Percentiles rank a stretch among this genome's conserved stretches.
Evolutionary conservation across 2,329 filamentous ascomycete genomes (phyloP).

Genomic region (Emergomyces pasteurianus): DNA sequence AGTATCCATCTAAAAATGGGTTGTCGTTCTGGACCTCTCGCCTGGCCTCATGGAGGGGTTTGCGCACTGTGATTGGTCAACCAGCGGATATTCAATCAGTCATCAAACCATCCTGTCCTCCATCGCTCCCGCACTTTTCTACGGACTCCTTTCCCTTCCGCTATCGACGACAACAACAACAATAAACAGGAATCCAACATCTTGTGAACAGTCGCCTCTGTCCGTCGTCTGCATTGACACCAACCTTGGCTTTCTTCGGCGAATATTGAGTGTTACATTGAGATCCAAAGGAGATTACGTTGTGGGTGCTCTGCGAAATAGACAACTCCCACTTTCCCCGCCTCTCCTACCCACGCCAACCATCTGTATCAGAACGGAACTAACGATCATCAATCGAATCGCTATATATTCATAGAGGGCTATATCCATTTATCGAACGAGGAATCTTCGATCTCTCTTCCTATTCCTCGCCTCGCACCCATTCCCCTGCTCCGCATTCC

Average conservation of each 20-base stretch:
- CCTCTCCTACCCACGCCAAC: not conserved
- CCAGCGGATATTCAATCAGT: not conserved
- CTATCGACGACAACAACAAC: not conserved
- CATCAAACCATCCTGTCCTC: not conserved
- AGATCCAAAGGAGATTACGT: not conserved
- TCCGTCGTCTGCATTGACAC: not conserved
- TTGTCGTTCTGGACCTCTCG: constrained; percentile 19
- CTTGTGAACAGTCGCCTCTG: not conserved
- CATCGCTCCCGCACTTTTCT: not conserved
- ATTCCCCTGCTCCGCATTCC: constrained; percentile 21
- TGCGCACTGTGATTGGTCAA: constrained; percentile 24
- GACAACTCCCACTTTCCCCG: not conserved
- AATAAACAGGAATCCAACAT: not conserved
- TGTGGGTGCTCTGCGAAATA: not conserved
- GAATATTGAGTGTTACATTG: not conserved
- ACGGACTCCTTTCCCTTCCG: not conserved
- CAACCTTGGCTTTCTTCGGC: not conserved
- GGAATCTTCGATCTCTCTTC: not conserved
- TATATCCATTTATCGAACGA: not conserved
- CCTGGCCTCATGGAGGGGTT: constrained; percentile 27
- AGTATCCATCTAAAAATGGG: too few relatives aligned
- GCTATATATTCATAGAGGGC: not conserved
- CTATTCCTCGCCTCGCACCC: constrained; percentile 3
- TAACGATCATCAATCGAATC: not conserved
- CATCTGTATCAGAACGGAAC: not conserved